These are phyloP conservation scores for Plasmodium billcollinsi DNA, from an alignment of 169 alveolate genomes.

Conservation along the genomic window DNA sequence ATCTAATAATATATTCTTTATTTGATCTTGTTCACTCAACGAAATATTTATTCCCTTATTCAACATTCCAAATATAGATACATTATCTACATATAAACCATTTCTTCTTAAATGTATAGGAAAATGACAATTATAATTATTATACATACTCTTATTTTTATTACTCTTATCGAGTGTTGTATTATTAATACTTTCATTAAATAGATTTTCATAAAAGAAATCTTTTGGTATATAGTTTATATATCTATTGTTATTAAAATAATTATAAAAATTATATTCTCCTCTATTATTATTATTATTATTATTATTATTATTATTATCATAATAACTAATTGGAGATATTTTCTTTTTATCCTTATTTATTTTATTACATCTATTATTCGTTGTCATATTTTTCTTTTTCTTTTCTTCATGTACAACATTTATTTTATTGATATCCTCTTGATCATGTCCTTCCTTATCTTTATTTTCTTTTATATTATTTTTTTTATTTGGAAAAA, in stretches of 20 bases:
- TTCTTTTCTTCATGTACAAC: slow-evolving; percentile 10
- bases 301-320: no score
- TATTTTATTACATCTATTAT: neutral
- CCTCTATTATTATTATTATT: slow-evolving; percentile 6
- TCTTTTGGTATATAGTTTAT: slow-evolving; percentile 36
- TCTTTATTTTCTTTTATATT: no score
- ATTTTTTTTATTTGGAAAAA: no score
- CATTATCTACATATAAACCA: slow-evolving; percentile 64
- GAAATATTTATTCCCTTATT: slow-evolving; percentile 31
- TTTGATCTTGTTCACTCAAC: neutral
- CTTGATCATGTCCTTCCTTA: no score
- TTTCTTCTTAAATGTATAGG: slow-evolving; percentile 79
- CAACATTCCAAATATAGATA: slow-evolving; percentile 46
- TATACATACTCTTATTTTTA: slow-evolving; percentile 48
- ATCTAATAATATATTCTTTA: neutral
- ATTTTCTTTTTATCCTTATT: slow-evolving; percentile 27
- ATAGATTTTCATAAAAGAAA: slow-evolving; percentile 53
- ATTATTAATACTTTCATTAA: slow-evolving; percentile 22
- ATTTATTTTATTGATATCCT: no score
- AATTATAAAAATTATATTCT: slow-evolving; percentile 27
- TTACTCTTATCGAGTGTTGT: slow-evolving; percentile 6
- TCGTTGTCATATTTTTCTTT: neutral
- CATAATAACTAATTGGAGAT: neutral
- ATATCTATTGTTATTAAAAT: slow-evolving; percentile 33
- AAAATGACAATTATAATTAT: slow-evolving; percentile 75